Base-by-base conservation (phyloP, 1,139 yeast genomes). In the Taphrina wiesneri region DNA sequence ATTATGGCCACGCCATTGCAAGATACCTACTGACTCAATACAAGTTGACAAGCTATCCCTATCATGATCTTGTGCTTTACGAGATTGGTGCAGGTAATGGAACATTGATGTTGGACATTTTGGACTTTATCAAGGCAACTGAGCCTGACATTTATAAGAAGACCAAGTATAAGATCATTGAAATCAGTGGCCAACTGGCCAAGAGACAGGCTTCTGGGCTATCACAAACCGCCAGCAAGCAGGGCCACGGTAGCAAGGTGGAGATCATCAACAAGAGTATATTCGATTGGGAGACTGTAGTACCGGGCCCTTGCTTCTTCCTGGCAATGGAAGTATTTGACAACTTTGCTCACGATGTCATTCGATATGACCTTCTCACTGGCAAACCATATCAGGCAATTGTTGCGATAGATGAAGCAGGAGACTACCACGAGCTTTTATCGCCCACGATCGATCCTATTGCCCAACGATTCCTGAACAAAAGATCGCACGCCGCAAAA, bases 51-150 rank as follows among this genome's bases (percentile, higher is more conserved):
- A 80, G 85, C n/a, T 86, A 83, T 70, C 89, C 90, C 0, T 83
- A 84, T 70, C 78, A 82, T 43, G 90, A 86, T 71, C 78, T 90
- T 60, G 80, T 85, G 6, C 87, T 90, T 15, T 90, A 89, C 75
- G 97, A 90, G 76, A 85, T 89, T 82, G 96, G 96, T 67, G 96
- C 93, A 43, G 96, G 96, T 70, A 90, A 90, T 73, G 96, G 96
- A 65, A 90, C 96, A 0, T 76, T 90, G 67, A 90, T 90, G 96
- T 76, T 83, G 68, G 87, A 90, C 73, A 83, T 90, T n/a, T 77
- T 90, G 70, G 86, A 86, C 72, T 90, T 81, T 73, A 82, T 90
- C 69, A 80, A 84, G 69, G 78, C 77, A 26, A 78, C 81, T 21
- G 87, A 87, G 69, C 93, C 96, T 0, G 91, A 87, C 51, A 85